phyloP scores from a whole-genome alignment of 345 rosid genomes.

The Sisymbrium irio region DNA sequence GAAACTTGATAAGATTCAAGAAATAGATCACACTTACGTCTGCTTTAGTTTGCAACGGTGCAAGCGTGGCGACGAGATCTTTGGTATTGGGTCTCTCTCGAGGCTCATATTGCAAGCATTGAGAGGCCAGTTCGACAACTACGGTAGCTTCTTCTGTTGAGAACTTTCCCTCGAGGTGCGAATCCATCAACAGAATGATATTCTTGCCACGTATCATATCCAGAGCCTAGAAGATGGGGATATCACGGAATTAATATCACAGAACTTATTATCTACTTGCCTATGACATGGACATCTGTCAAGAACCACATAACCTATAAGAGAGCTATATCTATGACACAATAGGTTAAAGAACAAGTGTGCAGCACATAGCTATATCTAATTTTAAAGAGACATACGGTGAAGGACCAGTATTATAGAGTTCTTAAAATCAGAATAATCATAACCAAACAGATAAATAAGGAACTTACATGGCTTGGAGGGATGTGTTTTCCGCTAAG shows the following conservation, averaged over 20 bases:
- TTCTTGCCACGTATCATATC: conserved; percentile 89
- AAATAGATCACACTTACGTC: conserved; percentile 53
- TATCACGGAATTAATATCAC: conserved; percentile 13
- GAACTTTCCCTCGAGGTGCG: conserved; percentile 89
- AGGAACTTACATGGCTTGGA: conserved; percentile 81
- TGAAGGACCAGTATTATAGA: not conserved
- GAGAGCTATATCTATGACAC: not conserved
- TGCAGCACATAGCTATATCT: not conserved
- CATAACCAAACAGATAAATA: not conserved
- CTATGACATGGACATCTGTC: not conserved
- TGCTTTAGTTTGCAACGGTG: conserved; percentile 72
- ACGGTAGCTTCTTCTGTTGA: conserved; percentile 84
- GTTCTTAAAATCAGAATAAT: not conserved
- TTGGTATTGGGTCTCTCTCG: conserved; percentile 86
- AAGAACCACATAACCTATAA: not conserved
- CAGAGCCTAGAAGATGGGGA: conserved; percentile 62
- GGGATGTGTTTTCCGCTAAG: conserved; percentile 97
- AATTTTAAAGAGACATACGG: not conserved
- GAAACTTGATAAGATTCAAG: not conserved
- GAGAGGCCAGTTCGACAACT: conserved; percentile 80
- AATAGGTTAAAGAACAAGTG: not conserved
- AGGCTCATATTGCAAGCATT: conserved; percentile 89
- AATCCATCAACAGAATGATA: conserved; percentile 76
- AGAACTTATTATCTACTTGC: not conserved
- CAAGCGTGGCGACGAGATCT: conserved; percentile 71